These are phyloP conservation scores for Taphrina populina DNA, from an alignment of 1,139 yeast species.

Conservation along the genomic window DNA sequence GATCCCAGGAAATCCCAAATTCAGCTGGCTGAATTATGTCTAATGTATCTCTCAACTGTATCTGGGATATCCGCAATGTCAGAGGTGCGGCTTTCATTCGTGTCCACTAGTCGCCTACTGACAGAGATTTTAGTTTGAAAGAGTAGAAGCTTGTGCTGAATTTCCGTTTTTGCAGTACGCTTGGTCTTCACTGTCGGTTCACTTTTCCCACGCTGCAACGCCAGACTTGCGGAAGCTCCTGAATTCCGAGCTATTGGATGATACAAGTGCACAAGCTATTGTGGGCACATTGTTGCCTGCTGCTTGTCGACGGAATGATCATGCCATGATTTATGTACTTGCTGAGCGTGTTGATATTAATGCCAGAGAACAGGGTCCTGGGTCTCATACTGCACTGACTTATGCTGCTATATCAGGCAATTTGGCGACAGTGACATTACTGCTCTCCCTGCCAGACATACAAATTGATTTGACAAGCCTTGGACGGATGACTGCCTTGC, in stretches of 20 bases:
- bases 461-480: not conserved
- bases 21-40: conserved; percentile 11
- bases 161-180: conserved; percentile 9
- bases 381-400: conserved; percentile 7
- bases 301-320: conserved; percentile 8
- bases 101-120: not conserved
- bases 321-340: not conserved
- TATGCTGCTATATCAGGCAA: conserved; percentile 8
- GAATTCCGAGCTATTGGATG: not conserved
- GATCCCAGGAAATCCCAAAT: conserved; percentile 10
- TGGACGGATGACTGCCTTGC: conserved; percentile 8
- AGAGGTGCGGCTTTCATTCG: not conserved
- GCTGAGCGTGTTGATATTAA: conserved; percentile 1
- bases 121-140: not conserved
- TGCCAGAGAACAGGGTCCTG: not conserved
- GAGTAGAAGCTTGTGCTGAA: conserved; percentile 23
- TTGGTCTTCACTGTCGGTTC: not conserved
- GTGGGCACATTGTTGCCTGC: conserved; percentile 5
- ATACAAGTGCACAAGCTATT: not conserved
- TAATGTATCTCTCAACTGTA: conserved; percentile 6
- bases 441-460: conserved; percentile 8
- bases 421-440: not conserved
- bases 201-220: conserved; percentile 6
- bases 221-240: conserved; percentile 1
- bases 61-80: not conserved